Base-by-base conservation (phyloP, 2,329 filamentous ascomycete genomes). In the Aureobasidium namibiae region DNA sequence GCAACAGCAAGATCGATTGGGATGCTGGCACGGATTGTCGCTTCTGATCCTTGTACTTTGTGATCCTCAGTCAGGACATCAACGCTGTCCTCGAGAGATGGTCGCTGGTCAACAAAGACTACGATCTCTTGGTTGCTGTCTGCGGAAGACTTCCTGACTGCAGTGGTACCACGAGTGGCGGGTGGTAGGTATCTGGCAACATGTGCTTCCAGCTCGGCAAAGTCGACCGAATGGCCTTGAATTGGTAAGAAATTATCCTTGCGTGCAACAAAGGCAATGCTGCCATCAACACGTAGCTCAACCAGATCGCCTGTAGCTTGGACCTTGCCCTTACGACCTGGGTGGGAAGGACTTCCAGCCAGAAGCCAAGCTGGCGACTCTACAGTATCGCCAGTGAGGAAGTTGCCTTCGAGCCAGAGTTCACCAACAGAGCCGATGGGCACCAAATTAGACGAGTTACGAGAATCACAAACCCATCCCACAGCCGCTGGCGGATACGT, bases 211-310 rank as follows among this genome's bases (percentile, higher is more conserved):
- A 78, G 66, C 7, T 76, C 73, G 14, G 70, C 66, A 21, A 74
- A 67, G 56, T 76, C 70, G 13, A 76, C 68, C 4, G 70, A 68
- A 61, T 76, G 71, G 6, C 74, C 75, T 38, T 75, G 68, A 10
- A 69, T 64, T 0, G 68, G 65, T 2, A 67, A 24, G 26, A 44
- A 44, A 44, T 67, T 61, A 38, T 65, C 61, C 48, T 64, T 63
- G 4, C 66, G 61, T 8, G 63, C 63, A 26, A 65, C n/a, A 45
- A 66, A 63, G n/a, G 38, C 23, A 13, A 67, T 13, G 23, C 49
- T 53, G 8, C 67, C 65, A 39, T 67, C 62, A 11, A 61, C 46
- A 18, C 61, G 56, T 26, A 66, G 63, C 33, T 61, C 61, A 6
- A 65, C 67, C 16, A 69, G 26, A 56, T 69, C 67, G 18, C 65